A percentile compares a stretch with the other conserved stretches of the same genome.
These are phyloP conservation scores for Pholiota microspora DNA, from an alignment of 768 basidiomycete genomes.

Conservation along the genomic window DNA sequence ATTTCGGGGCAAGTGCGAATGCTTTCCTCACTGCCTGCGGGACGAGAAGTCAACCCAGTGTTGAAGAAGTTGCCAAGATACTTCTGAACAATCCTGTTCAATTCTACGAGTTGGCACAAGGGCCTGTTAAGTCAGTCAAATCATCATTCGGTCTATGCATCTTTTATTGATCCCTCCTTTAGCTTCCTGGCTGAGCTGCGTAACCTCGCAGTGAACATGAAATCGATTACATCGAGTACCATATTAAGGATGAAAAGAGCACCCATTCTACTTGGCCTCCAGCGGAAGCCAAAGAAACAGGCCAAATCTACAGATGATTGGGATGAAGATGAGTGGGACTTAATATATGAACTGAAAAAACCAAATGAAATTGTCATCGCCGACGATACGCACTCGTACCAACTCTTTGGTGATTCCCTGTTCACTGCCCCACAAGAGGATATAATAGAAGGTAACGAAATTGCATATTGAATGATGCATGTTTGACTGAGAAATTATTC, in stretches of 20 bases:
- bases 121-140: conserved; percentile 58
- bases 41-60: conserved; percentile 81
- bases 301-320: conserved; percentile 36
- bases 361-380: conserved; percentile 76
- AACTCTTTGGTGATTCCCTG: conserved; percentile 73
- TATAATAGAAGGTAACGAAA: conserved; percentile 68
- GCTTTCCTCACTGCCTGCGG: conserved; percentile 85
- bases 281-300: conserved; percentile 47
- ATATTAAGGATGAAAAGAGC: conserved; percentile 64
- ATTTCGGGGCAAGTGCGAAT: conserved; percentile 83
- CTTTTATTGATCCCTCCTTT: neutral
- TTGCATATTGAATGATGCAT: neutral
- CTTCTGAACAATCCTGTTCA: conserved; percentile 64
- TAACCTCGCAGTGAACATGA: conserved; percentile 78
- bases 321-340: conserved; percentile 76
- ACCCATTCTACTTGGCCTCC: conserved; percentile 72
- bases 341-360: conserved; percentile 66
- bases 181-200: conserved; percentile 84
- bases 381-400: conserved; percentile 81
- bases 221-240: conserved; percentile 50
- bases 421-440: conserved; percentile 89
- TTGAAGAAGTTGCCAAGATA: conserved; percentile 75
- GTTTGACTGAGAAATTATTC: neutral
- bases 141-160: neutral
- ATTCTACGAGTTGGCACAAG: conserved; percentile 72